Evolutionary conservation across 2,329 filamentous ascomycete species (phyloP).

Genomic region (Incumbomyces delicatus): DNA sequence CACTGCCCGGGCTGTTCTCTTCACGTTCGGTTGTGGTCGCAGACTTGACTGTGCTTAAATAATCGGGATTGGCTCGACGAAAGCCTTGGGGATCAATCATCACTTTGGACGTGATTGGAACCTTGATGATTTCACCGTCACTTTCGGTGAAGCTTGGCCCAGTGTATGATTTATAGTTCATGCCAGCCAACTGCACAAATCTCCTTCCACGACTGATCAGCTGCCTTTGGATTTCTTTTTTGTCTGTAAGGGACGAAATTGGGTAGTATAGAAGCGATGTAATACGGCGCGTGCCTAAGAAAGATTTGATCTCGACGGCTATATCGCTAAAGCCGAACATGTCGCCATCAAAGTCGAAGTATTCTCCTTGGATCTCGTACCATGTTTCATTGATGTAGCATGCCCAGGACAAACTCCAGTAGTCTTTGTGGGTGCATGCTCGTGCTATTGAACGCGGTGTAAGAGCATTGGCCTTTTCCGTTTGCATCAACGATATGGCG

Average conservation of each 20-base stretch:
- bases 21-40: conserved; percentile 17
- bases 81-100: conserved; percentile 83
- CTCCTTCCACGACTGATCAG: conserved; percentile 75
- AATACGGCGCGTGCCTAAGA: conserved; percentile 75
- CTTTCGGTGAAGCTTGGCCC: conserved; percentile 72
- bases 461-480: too few species aligned
- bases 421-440: too few species aligned
- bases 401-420: too few species aligned
- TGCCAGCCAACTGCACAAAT: conserved; percentile 72
- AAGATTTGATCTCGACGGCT: conserved; percentile 58
- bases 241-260: conserved; percentile 66
- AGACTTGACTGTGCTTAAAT: conserved; percentile 24
- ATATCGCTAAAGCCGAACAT: conserved; percentile 67
- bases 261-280: conserved; percentile 68
- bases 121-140: conserved; percentile 25
- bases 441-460: too few species aligned
- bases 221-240: conserved; percentile 52
- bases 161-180: conserved; percentile 67
- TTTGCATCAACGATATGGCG: too few species aligned
- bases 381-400: too few species aligned
- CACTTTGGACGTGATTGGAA: conserved; percentile 66
- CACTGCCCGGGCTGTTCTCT: conserved; percentile 21
- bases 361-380: conserved; percentile 73
- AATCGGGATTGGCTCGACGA: conserved; percentile 55
- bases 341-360: conserved; percentile 84